phyloP scores from a whole-genome alignment of 2,329 filamentous ascomycete species.

The Cytospora paraplurivora region DNA sequence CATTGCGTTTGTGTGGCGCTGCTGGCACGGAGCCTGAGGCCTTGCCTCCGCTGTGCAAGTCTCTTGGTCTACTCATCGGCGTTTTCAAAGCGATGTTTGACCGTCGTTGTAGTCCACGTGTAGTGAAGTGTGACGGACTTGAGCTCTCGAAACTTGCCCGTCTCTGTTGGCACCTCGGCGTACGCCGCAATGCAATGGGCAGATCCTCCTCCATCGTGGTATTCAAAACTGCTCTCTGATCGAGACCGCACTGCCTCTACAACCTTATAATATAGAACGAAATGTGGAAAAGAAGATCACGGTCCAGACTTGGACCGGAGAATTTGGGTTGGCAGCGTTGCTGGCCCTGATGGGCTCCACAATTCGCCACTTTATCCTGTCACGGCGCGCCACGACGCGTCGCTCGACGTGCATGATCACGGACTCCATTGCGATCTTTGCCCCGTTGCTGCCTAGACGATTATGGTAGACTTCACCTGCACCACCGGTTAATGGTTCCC shows the following conservation, averaged over 20 bases:
- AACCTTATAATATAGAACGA: background rate
- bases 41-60: background rate
- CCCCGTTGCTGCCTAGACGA: background rate
- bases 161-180: conserved; percentile 8
- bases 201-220: background rate
- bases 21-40: background rate
- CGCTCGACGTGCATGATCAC: conserved; percentile 2
- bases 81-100: background rate
- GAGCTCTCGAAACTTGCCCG: background rate
- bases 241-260: background rate
- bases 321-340: background rate
- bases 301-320: background rate
- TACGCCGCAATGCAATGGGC: conserved; percentile 23
- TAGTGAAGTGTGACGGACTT: background rate
- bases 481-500: background rate
- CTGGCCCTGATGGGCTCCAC: background rate
- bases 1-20: background rate
- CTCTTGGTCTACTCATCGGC: background rate
- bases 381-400: background rate
- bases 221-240: background rate
- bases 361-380: conserved; percentile 4
- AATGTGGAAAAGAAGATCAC: background rate
- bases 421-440: background rate
- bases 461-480: background rate
- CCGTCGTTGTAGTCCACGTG: background rate